Percentiles rank a stretch among this genome's conserved stretches.
These are phyloP conservation scores for Erodium maritimum DNA, from an alignment of 345 rosid genomes.

Conservation along the genomic window DNA sequence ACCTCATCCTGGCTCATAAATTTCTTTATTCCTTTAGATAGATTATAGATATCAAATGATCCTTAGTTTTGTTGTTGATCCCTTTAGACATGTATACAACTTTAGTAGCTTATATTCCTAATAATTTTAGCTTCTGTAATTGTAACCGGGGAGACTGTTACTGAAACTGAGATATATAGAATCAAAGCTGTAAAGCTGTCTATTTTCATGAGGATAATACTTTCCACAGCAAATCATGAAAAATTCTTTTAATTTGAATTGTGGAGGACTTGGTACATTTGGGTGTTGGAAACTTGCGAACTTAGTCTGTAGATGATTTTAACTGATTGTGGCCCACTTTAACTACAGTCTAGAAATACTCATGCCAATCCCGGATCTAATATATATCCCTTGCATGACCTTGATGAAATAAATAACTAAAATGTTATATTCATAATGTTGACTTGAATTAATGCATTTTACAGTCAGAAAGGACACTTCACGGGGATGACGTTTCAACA, in stretches of 20 bases:
- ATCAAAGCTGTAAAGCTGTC: not conserved
- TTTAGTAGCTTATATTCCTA: not conserved
- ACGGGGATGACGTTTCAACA: slow-evolving; percentile 71
- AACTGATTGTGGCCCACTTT: too few relatives aligned
- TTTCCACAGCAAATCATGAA: not conserved
- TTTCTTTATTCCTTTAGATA: too few relatives aligned
- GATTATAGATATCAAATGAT: too few relatives aligned
- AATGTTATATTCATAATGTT: not conserved
- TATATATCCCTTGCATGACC: not conserved
- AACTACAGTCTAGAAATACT: too few relatives aligned
- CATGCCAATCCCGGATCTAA: not conserved
- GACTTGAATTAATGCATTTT: slow-evolving; percentile 12
- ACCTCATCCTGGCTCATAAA: too few relatives aligned
- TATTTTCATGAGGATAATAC: not conserved
- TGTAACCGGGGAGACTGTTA: too few relatives aligned
- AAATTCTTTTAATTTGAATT: not conserved
- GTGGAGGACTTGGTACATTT: not conserved
- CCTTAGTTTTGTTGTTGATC: too few relatives aligned
- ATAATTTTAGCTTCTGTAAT: too few relatives aligned
- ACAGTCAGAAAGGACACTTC: slow-evolving; percentile 76
- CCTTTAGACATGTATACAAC: not conserved
- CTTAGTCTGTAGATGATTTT: too few relatives aligned
- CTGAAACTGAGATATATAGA: not conserved
- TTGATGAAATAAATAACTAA: not conserved
- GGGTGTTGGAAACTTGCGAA: not conserved